Base-by-base conservation (phyloP, 352 stramenopile genomes). In the Phytophthora colocasiae region DNA sequence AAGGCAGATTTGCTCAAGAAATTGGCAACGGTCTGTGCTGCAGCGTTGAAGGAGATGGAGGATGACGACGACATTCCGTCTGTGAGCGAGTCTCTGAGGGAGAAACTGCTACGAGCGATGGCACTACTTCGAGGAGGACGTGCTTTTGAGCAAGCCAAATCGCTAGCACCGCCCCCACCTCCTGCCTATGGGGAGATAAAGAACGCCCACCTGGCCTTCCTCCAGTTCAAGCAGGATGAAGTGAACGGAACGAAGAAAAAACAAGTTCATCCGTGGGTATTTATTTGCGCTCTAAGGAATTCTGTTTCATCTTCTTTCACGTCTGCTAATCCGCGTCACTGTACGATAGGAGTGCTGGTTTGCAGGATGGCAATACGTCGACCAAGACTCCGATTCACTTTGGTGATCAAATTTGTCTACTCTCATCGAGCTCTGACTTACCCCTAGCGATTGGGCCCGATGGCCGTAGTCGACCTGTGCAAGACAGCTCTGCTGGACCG, bases 151-250 rank as follows among this genome's bases (percentile, higher is more conserved):
- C 44, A 68, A 34, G 59, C 50, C 6, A 66, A 80, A 26, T 64
- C 55, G 6, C 40, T 55, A 19, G 24, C 52, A 10, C 47, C 40
- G 3, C 50, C 24, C 0, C 32, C 59, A 3, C 9, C 27, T 6
- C 58, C 53, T 14, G 58, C 49, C 0, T 80, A 81, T 38, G 54
- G 68, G 2, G 47, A 74, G 5, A 65, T 69, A 27, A 88, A 83
- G 69, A 89, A 91, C 52, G 22, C 80, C 7, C 82, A 91, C 48
- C 47, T 85, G 44, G 82, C 80, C n/a, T 91, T 91, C 43, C 58
- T 85, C 11, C 73, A 89, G 38, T 89, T 91, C 47, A 78, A 68
- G 44, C 58, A 54, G 12, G 45, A 81, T 11, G 58, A 24, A 15
- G 50, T 39, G 8, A 27, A 7, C 48, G 31, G 40, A 24, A 49